Percentiles rank a stretch among this genome's conserved stretches.
phyloP scores from a whole-genome alignment of 495 filamentous ascomycete species.

The Neurospora sp. region DNA sequence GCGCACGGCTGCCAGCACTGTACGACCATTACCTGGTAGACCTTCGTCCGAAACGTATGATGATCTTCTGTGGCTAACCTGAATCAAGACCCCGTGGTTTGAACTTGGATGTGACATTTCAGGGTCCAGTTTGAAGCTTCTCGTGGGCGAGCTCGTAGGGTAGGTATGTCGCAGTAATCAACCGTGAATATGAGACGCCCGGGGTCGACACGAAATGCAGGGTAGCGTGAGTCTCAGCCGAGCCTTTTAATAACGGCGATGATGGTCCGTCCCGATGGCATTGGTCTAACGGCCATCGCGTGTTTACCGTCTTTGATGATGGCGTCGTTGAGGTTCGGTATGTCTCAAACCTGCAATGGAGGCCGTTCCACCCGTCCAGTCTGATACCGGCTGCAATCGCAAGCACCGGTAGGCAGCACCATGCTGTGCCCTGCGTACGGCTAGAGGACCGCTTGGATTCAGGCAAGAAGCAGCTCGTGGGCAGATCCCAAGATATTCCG shows the following conservation, averaged over 20 bases:
- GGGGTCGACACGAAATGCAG: background rate
- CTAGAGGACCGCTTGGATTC: background rate
- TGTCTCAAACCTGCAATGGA: constrained; percentile 13
- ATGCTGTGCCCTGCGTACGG: background rate
- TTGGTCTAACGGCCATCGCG: background rate
- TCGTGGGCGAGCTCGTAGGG: background rate
- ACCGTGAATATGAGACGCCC: background rate
- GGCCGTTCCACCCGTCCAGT: constrained; percentile 2
- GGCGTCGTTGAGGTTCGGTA: background rate
- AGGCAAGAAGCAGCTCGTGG: background rate
- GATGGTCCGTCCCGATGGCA: background rate
- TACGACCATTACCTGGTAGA: background rate
- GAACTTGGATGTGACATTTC: background rate
- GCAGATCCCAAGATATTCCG: background rate
- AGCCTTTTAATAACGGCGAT: background rate
- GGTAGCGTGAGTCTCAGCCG: background rate
- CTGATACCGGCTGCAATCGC: constrained; percentile 1
- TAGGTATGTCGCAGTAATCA: background rate
- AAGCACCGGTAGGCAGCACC: constrained; percentile 1
- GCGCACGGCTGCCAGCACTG: background rate
- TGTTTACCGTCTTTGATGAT: constrained; percentile 2
- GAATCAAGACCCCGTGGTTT: background rate
- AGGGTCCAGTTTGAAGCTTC: background rate
- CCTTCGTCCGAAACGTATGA: background rate
- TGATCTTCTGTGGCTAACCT: background rate